Evolutionary conservation across 768 basidiomycete genomes (phyloP).

Genomic region (Pholiota conissans): DNA sequence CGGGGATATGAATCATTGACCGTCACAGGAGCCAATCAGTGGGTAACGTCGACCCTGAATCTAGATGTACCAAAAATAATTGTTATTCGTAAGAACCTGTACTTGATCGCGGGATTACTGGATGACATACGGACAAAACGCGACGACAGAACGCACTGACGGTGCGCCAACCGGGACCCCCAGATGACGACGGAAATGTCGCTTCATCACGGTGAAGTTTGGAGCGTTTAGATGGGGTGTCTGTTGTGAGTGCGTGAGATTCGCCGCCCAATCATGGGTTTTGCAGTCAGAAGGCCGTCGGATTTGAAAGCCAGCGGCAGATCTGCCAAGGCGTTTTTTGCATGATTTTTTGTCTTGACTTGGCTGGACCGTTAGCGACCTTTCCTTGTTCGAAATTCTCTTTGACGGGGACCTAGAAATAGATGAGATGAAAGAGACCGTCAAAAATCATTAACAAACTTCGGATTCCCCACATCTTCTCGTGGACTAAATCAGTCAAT

Average conservation of each 20-base stretch:
- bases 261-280: background rate
- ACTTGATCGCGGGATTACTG: conserved; percentile 1
- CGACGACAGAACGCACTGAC: background rate
- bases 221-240: background rate
- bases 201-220: background rate
- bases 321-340: conserved; percentile 2
- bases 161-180: background rate
- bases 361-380: background rate
- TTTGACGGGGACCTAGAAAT: background rate
- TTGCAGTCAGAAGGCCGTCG: conserved; percentile 1
- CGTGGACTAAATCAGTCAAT: background rate
- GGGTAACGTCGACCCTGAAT: background rate
- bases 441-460: background rate
- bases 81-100: background rate
- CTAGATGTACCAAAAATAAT: conserved; percentile 5
- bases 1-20: conserved; percentile 5
- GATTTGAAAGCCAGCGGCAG: conserved; percentile 6
- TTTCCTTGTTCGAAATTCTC: background rate
- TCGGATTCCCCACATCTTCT: background rate
- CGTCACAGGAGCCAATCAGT: conserved; percentile 4
- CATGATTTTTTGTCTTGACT: background rate
- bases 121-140: conserved; percentile 4
- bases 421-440: background rate
- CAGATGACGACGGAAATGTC: background rate
- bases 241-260: background rate